Evolutionary conservation across 228 moss, liverwort and hornwort species (phyloP).

Genomic region (Sphagnum fallax): DNA sequence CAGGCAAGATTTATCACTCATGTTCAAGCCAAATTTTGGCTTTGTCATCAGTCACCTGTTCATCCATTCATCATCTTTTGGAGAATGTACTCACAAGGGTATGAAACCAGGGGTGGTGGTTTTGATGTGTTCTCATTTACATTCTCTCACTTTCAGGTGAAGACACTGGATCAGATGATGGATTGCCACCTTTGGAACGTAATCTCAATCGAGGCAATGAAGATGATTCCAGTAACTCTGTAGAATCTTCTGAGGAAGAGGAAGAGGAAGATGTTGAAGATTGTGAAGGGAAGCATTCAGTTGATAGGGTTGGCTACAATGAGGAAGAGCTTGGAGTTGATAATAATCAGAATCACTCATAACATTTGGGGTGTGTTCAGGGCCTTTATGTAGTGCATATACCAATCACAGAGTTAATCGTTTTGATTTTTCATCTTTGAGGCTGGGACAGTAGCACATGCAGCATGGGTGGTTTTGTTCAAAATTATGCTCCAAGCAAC

Average conservation of each 20-base stretch:
- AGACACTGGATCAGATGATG: conserved; percentile 61
- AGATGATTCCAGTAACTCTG: conserved; percentile 31
- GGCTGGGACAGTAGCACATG: no score
- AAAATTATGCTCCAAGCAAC: no score
- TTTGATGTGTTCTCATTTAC: not conserved
- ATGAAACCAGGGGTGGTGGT: not conserved
- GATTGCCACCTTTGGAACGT: conserved; percentile 77
- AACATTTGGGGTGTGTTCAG: no score
- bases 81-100: not conserved
- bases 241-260: conserved; percentile 32
- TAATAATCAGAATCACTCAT: not conserved
- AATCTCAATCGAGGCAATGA: conserved; percentile 64
- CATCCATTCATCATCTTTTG: not conserved
- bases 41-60: not conserved
- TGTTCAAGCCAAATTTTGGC: not conserved
- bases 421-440: no score
- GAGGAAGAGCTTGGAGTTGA: conserved; percentile 17
- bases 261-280: conserved; percentile 11
- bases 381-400: no score
- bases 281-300: conserved; percentile 6
- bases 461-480: no score
- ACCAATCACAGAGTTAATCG: no score
- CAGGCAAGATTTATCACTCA: conserved; percentile 8
- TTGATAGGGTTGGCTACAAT: not conserved
- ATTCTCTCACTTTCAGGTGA: conserved; percentile 6